phyloP scores from a whole-genome alignment of 1,284 basidiomycete genomes.

The Puccinia sorghi region DNA sequence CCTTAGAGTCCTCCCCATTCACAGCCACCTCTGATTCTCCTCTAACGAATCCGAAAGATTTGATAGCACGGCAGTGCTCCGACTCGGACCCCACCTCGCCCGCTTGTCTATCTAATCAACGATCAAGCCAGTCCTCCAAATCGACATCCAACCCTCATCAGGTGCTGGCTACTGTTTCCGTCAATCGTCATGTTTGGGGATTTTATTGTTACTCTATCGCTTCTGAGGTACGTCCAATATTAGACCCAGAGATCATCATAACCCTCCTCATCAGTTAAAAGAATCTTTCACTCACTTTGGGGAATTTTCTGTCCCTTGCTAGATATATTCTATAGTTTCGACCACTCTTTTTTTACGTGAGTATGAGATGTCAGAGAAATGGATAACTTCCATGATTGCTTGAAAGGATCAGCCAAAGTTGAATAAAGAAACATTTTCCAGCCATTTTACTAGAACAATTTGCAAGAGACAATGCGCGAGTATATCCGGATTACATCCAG shows the following conservation, averaged over 20 bases:
- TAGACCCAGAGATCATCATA: not conserved
- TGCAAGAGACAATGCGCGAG: slow-evolving; percentile 31
- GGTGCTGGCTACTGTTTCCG: not conserved
- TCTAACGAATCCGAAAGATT: no score
- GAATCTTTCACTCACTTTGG: not conserved
- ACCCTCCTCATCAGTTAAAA: not conserved
- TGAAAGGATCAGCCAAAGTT: not conserved
- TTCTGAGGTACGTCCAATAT: slow-evolving; percentile 23
- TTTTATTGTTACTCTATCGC: slow-evolving; percentile 47
- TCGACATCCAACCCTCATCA: not conserved
- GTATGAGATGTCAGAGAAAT: not conserved
- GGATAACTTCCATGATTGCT: not conserved
- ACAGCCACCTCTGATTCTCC: no score
- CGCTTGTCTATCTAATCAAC: not conserved
- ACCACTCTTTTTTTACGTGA: slow-evolving; percentile 38
- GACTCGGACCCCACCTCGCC: not conserved
- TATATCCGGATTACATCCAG: slow-evolving; percentile 26
- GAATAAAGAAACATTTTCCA: not conserved
- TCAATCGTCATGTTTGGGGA: slow-evolving; percentile 19
- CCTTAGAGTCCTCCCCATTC: no score
- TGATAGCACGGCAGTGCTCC: no score
- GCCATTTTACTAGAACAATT: slow-evolving; percentile 39
- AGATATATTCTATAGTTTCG: slow-evolving; percentile 43
- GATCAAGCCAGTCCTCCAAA: not conserved
- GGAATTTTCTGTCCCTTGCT: not conserved